Conservation (phyloP, 1,284 basidiomycete genomes). For the Marasmius fiardii region DNA sequence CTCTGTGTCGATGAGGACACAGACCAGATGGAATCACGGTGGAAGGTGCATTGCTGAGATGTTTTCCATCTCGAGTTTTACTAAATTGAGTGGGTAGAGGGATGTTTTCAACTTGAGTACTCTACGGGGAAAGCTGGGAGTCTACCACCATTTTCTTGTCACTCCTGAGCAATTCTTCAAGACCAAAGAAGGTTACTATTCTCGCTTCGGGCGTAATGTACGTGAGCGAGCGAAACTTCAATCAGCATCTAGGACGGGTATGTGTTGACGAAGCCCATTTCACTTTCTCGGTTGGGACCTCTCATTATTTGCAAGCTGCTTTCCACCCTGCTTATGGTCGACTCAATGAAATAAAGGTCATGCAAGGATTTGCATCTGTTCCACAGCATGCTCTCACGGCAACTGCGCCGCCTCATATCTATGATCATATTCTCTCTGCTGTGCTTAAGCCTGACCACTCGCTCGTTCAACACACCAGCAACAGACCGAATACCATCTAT, state of each 20-base stretch:
- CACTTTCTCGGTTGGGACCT: not conserved
- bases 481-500: constrained; percentile 28
- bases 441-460: constrained; percentile 14
- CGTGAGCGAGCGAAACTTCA: not conserved
- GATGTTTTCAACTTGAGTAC: not conserved
- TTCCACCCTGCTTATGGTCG: constrained; percentile 4
- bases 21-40: not conserved
- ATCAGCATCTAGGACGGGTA: not conserved
- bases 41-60: not conserved
- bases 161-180: constrained; percentile 5
- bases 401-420: constrained; percentile 25
- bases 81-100: not conserved
- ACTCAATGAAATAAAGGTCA: constrained; percentile 20
- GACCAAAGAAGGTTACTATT: not conserved
- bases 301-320: not conserved
- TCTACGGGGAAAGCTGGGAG: no score
- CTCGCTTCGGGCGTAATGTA: not conserved
- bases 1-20: not conserved
- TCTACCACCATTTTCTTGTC: constrained; percentile 2
- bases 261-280: constrained; percentile 6
- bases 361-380: constrained; percentile 15
- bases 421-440: constrained; percentile 14
- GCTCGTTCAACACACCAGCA: constrained; percentile 19
- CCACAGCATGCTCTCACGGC: constrained; percentile 21
- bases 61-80: no score